Base-by-base conservation (phyloP, 257 asterid species). In the Schizonepeta tenuifolia region DNA sequence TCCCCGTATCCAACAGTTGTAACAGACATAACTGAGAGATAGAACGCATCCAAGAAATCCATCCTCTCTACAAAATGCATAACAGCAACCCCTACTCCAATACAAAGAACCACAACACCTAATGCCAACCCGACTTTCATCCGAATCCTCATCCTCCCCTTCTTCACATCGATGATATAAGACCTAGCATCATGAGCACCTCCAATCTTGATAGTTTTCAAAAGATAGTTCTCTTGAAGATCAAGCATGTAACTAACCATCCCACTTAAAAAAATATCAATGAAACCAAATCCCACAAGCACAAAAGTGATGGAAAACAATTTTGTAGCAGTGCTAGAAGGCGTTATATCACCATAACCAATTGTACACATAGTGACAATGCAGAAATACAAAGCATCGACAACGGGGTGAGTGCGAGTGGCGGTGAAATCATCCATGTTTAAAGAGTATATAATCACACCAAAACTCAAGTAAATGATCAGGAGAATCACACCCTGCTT, bases 1-100 rank as follows among this genome's bases (percentile, higher is more conserved):
- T 94, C 99, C 51, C 99, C 99, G 61, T 94, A 94, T 33, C 99
- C 99, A 65, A 94, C 99, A 0, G 99, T 94, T 1, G 99, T 94
- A 20, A 94, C 99, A 0, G 97, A 94, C 99, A 91, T 94, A 57
- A 94, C 97, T 2, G 99, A 94, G 60, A 94, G 62, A 78, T 94
- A 94, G 46, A 94, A 83, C 1, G 97, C 85, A 75, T 94, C 99
- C 73, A 94, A 26, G 89, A 93, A 89, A 57, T 81, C 79, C 49
- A 94, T 78, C 66, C 60, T 82, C 90, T 94, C 99, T 6, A 94
- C 89, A 76, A 78, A 89, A 83, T 91, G 95, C 92, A 94, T 86
- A 51, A 91, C 84, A 33, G 76, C 78, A 70, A 73, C 97, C 26
- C 99, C 99, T 35, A 94, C 61, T 41, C 97, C 99, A 56, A 87